These are phyloP conservation scores for Phlebiopsis flavidoalba DNA, from an alignment of 768 basidiomycete species.

Conservation along the genomic window DNA sequence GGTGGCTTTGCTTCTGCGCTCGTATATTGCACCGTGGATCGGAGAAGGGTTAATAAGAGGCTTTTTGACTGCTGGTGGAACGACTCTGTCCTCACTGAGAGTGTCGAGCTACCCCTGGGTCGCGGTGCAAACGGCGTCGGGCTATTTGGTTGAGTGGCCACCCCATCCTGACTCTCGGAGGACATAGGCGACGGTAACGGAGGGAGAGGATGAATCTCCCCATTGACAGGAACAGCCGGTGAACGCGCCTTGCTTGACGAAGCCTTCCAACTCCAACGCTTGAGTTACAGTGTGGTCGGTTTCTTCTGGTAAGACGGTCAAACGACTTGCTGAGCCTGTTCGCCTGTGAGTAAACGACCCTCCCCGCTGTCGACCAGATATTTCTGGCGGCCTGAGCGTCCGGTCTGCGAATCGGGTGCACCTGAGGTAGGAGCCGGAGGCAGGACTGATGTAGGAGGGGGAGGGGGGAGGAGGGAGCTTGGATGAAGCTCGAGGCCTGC, in stretches of 20 bases:
- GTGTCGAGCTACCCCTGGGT: conserved; percentile 54
- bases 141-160: conserved; percentile 46
- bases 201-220: conserved; percentile 61
- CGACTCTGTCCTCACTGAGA: conserved; percentile 28
- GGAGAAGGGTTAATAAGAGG: conserved; percentile 54
- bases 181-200: conserved; percentile 49
- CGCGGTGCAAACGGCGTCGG: conserved; percentile 39
- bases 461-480: conserved; percentile 59
- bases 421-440: conserved; percentile 50
- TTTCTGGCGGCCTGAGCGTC: conserved; percentile 29
- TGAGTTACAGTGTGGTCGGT: background rate
- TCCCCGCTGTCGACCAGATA: conserved; percentile 36
- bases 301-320: conserved; percentile 64
- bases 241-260: conserved; percentile 2
- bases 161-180: conserved; percentile 17
- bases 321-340: conserved; percentile 49
- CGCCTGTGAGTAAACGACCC: conserved; percentile 49
- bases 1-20: conserved; percentile 65
- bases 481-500: conserved; percentile 51
- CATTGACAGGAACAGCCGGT: background rate
- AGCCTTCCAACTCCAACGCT: background rate
- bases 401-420: conserved; percentile 23
- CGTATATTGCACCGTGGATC: conserved; percentile 59
- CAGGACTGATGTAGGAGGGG: conserved; percentile 55
- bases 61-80: conserved; percentile 19